Evolutionary conservation across 352 stramenopile genomes (phyloP), one percentile per base, ranked within the genome.

Genomic region (Globisporangium alternatum): DNA sequence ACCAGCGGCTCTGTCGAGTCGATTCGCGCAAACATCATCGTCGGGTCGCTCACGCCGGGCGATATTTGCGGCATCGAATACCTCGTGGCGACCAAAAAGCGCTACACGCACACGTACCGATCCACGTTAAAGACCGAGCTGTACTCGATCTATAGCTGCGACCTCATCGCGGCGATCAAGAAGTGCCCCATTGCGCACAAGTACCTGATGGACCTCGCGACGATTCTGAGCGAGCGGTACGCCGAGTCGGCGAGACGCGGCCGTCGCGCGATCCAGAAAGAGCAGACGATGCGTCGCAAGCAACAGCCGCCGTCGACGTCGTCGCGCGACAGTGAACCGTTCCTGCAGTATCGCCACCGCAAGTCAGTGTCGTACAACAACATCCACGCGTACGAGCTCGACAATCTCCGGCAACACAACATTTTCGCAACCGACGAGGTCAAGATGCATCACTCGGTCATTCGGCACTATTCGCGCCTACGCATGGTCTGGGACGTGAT

Each of bases 51-150:
- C 8, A 74, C 74, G 0, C 66, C 77, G 5, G 81, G 83, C 8
- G 82, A 91, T 47, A 91, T 93, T 63, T 93, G 84, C 49, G 83
- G 80, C 3, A 84, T 93, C 44, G 83, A 93, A 58, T 90, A 89
- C 51, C 69, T 93, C n/a, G 72, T 89, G 1, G 76, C 74, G 4
- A 41, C 63, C 10, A 75, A 75, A 33, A 71, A 79, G 37, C 67
- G 83, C 13, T 93, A 93, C 37, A 77, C 72, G 1, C 81, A 91
- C 62, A 88, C 83, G 1, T 93, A 88, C 54, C 70, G 82, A 3
- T 83, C 81, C 0, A 72, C 78, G 6, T 70, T 71, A 1, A 93
- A 93, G 62, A 86, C 78, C 2, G 81, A 93, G 37, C 19, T 93
- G 28, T 91, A 85, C 51, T 67, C 83, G 15, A 83, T 93, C 47